Base-by-base conservation (phyloP, 306 rosid species). In the Inga laurina region DNA sequence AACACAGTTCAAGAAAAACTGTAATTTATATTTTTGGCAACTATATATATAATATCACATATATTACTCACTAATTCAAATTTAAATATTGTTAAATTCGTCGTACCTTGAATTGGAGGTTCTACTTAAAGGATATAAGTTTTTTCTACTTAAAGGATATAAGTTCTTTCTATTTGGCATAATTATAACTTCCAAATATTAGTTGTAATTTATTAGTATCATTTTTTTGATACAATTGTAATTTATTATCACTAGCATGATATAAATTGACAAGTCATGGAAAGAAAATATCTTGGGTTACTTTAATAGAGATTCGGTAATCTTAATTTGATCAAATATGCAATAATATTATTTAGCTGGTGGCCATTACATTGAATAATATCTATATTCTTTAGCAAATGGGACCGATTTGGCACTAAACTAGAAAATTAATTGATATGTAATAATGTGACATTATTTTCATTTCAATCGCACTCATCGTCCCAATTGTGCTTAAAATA, bases 401-500 rank as follows among this genome's bases (percentile, higher is more conserved):
- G 70, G 41, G 70, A 14, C 70, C 70, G 2, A 64, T 67, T 8
- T 21, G 39, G 76, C 81, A 68, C 85, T 37, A 49, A 75, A 69
- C 46, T 16, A 66, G 57, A 14, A 62, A 24, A 52, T 4, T 18
- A 62, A 27, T 54, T 8, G 24, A 19, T 54, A 22, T 9, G 5
- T 24, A 24, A 21, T 44, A 56, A 56, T n/a, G 54, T 59, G 51
- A 56, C 7, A 22, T 35, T 56, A 39, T 75, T 82, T 72, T 44
- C 64, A 30, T 74, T 16, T 3, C 19, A 44, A 30, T 32, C 21
- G 68, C 68, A 24, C 18, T 61, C 22, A 46, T 14, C 14, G 68
- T 61, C 67, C 65, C 45, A 46, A 14, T 46, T 62, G 15, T 61
- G 30, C 62, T 34, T 43, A 43, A 57, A 72, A 12, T 61, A 30